Conservation (phyloP, 768 basidiomycete species). For the Lepiota venenata region DNA sequence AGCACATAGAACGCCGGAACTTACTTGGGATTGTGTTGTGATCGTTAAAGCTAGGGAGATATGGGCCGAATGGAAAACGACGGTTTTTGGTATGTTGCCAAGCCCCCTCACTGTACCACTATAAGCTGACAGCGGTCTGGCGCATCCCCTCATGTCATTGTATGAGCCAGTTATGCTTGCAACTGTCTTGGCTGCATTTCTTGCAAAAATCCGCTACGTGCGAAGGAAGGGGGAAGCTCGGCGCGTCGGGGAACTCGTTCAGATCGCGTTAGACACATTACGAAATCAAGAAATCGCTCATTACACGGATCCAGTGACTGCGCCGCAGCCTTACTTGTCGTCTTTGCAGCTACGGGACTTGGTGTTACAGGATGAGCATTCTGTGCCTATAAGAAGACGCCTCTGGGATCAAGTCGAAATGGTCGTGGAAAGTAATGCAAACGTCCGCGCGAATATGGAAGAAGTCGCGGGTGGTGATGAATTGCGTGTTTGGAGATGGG, state of each 20-base stretch:
- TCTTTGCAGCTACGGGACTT: slow-evolving; percentile 87
- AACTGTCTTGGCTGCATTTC: slow-evolving; percentile 24
- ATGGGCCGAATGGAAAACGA: slow-evolving; percentile 67
- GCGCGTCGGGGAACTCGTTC: slow-evolving; percentile 72
- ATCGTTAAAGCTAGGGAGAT: slow-evolving; percentile 62
- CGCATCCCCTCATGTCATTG: slow-evolving; percentile 13
- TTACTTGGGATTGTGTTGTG: slow-evolving; percentile 64
- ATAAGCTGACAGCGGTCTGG: slow-evolving; percentile 14
- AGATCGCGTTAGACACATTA: slow-evolving; percentile 74
- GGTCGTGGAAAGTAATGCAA: slow-evolving; percentile 87
- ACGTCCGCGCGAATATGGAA: slow-evolving; percentile 81
- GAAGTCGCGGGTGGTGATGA: slow-evolving; percentile 86
- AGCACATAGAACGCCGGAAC: slow-evolving; percentile 65
- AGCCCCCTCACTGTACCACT: slow-evolving; percentile 8
- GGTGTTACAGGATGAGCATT: slow-evolving; percentile 79
- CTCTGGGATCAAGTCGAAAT: slow-evolving; percentile 84
- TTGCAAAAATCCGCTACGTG: slow-evolving; percentile 40
- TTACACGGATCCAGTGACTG: slow-evolving; percentile 75
- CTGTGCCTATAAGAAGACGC: slow-evolving; percentile 56
- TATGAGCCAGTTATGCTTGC: slow-evolving; percentile 29
- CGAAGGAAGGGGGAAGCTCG: slow-evolving; percentile 54
- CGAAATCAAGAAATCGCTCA: slow-evolving; percentile 82
- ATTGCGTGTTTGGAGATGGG: slow-evolving; percentile 89
- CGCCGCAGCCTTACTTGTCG: slow-evolving; percentile 74
- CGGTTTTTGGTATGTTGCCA: slow-evolving; percentile 52